Conservation (phyloP, 129 eudicot genomes). For the Flaveria ramosissima region DNA sequence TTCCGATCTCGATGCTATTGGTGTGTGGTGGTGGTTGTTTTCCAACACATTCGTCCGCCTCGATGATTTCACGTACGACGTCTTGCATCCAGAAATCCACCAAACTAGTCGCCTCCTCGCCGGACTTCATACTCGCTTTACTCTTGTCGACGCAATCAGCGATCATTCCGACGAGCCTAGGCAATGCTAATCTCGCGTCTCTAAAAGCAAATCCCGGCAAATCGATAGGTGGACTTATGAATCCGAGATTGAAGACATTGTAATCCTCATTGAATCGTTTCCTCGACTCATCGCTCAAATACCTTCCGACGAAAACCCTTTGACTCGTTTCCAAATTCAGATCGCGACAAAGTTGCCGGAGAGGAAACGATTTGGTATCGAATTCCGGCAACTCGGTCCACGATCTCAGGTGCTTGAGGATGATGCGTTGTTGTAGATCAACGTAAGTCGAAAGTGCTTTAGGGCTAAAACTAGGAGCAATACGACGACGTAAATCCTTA, state of each 20-base stretch:
- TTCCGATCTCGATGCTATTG: constrained; percentile 47
- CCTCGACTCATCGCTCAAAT: constrained; percentile 39
- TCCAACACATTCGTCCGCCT: constrained; percentile 26
- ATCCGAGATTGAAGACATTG: constrained; percentile 69
- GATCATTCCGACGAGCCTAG: constrained; percentile 53
- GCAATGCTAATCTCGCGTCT: constrained; percentile 65
- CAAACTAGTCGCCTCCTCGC: constrained; percentile 56
- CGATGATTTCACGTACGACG: constrained; percentile 40
- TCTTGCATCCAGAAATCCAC: constrained; percentile 94
- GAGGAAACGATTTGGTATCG: constrained; percentile 35
- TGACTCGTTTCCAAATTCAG: constrained; percentile 89
- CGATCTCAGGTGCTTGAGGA: constrained; percentile 50
- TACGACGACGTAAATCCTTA: constrained; percentile 83
- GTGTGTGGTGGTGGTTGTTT: constrained; percentile 39
- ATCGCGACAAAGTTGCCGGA: constrained; percentile 63
- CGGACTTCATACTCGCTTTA: constrained; percentile 47
- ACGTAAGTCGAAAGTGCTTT: constrained; percentile 66
- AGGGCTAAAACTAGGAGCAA: constrained; percentile 82
- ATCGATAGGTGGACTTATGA: constrained; percentile 70
- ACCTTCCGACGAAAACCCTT: constrained; percentile 79
- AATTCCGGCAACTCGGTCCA: constrained; percentile 38
- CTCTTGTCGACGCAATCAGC: constrained; percentile 62
- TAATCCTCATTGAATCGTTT: constrained; percentile 60
- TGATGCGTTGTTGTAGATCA: constrained; percentile 52
- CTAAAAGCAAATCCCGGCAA: constrained; percentile 75